phyloP scores from a whole-genome alignment of 345 rosid genomes.

The Hypericum androsaemum region DNA sequence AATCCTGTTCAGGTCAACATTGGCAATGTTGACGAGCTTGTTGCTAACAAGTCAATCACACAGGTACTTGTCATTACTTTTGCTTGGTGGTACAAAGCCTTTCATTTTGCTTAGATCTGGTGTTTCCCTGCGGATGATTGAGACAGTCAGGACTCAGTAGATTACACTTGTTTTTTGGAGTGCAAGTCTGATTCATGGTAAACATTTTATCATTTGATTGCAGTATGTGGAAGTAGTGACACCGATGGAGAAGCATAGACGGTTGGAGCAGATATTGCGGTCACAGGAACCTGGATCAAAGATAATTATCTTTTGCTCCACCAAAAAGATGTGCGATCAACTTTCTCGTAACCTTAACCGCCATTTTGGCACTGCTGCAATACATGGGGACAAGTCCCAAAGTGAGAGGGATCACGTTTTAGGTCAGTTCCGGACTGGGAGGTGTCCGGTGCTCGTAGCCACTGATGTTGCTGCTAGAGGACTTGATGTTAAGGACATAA shows the following conservation, averaged over 20 bases:
- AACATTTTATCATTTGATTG: conserved; percentile 6
- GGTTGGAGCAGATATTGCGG: conserved; percentile 81
- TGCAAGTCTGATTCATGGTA: background rate
- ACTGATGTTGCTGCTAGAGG: conserved; percentile 97
- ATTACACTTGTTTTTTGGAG: background rate
- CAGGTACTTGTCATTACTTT: conserved; percentile 41
- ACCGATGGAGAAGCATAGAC: conserved; percentile 80
- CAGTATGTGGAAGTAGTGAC: conserved; percentile 73
- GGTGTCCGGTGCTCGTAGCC: conserved; percentile 76
- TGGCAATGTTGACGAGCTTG: conserved; percentile 95
- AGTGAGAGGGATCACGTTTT: conserved; percentile 72
- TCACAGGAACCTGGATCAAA: conserved; percentile 84
- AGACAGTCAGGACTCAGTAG: too few species aligned
- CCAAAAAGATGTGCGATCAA: conserved; percentile 88
- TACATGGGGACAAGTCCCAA: conserved; percentile 89
- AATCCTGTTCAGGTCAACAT: conserved; percentile 96
- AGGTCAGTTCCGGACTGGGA: conserved; percentile 68
- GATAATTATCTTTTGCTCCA: conserved; percentile 74
- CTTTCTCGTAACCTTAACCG: conserved; percentile 65
- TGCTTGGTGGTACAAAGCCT: too few species aligned
- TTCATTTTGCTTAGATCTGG: too few species aligned
- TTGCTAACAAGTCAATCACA: conserved; percentile 93
- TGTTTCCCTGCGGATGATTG: too few species aligned
- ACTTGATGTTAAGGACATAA: conserved; percentile 81
- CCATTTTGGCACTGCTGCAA: conserved; percentile 78